Conservation (phyloP, 441 rosid genomes). For the Brassica hybrid region DNA sequence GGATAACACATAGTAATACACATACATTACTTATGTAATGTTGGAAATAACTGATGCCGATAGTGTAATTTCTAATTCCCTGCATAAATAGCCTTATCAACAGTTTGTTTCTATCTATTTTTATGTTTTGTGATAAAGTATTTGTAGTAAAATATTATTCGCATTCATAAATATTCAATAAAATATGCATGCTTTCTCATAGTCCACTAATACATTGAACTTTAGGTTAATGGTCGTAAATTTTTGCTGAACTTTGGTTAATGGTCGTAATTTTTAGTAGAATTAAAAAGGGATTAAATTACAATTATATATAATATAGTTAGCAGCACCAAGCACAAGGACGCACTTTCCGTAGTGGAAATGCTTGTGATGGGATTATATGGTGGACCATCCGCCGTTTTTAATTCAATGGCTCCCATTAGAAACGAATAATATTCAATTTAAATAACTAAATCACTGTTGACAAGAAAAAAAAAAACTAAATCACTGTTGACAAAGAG, state of each 20-base stretch:
- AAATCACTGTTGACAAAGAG: neutral
- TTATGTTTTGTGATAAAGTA: neutral
- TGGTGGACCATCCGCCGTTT: conserved; percentile 39
- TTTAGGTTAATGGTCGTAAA: conserved; percentile 22
- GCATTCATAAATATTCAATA: conserved; percentile 12
- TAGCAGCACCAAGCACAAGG: conserved; percentile 32
- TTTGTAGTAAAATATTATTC: neutral
- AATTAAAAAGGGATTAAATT: conserved; percentile 23
- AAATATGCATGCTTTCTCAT: neutral
- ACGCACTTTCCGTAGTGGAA: conserved; percentile 44
- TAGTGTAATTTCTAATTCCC: conserved; percentile 2
- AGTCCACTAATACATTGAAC: conserved; percentile 9
- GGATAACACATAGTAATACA: neutral
- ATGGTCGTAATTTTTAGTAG: conserved; percentile 13
- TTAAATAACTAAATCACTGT: conserved; percentile 19
- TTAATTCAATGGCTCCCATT: conserved; percentile 41
- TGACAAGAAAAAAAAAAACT: neutral
- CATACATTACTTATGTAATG: neutral
- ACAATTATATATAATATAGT: conserved; percentile 22
- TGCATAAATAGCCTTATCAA: neutral
- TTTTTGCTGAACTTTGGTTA: conserved; percentile 7
- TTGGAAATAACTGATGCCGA: neutral
- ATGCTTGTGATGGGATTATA: conserved; percentile 33
- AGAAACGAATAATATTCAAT: conserved; percentile 31
- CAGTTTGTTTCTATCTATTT: neutral